Percentiles rank a stretch among this genome's conserved stretches.
These are phyloP conservation scores for Russula vinacea DNA, from an alignment of 768 basidiomycete genomes.

Conservation along the genomic window DNA sequence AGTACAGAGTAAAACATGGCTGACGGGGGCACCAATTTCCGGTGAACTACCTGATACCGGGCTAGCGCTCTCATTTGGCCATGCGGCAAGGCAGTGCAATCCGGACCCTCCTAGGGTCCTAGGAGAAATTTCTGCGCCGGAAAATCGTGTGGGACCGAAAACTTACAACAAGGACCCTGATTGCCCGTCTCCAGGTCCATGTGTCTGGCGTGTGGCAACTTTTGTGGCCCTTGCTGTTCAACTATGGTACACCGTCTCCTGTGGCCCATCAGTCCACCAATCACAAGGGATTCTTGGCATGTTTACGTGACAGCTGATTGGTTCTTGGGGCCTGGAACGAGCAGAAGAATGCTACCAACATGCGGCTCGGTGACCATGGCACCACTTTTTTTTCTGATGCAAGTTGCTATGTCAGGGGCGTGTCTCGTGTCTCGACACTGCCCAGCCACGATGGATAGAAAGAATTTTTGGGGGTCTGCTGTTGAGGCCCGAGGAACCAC, in stretches of 20 bases:
- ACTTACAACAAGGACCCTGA: not conserved
- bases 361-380: slow-evolving; percentile 4
- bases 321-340: not conserved
- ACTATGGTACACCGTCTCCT: not conserved
- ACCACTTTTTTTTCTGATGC: slow-evolving; percentile 15
- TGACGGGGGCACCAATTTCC: not conserved
- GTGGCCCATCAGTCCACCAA: not conserved
- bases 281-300: not conserved
- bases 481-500: not conserved
- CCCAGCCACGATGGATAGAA: not conserved
- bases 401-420: slow-evolving; percentile 19
- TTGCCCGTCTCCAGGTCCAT: slow-evolving; percentile 13
- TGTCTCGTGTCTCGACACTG: not conserved
- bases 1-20: not conserved
- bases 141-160: not conserved
- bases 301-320: not conserved
- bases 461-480: slow-evolving; percentile 1
- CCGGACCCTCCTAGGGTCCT: not conserved
- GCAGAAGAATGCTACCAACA: not conserved
- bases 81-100: slow-evolving; percentile 1
- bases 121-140: slow-evolving; percentile 1
- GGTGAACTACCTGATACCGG: slow-evolving; percentile 1
- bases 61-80: slow-evolving; percentile 1
- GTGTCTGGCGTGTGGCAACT: not conserved
- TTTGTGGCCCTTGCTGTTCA: slow-evolving; percentile 2